Evolutionary conservation across 2,329 filamentous ascomycete species (phyloP), one percentile per base, ranked within the genome.

Genomic region (Verticillium klebahnii): DNA sequence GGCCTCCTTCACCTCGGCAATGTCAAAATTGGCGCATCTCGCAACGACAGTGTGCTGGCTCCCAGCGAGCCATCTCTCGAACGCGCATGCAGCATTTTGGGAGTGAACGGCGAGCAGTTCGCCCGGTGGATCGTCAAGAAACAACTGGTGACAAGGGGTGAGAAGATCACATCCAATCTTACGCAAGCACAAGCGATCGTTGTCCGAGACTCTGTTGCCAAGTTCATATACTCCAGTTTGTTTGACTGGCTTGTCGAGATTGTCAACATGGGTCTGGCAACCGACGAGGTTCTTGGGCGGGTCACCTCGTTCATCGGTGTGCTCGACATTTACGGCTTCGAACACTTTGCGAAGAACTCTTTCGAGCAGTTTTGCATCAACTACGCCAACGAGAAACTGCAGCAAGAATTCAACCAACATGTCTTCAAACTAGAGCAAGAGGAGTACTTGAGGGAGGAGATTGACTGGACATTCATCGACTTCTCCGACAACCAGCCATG

Each of bases 321-420:
- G 57, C 85, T 99, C 66, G 95, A 99, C 91, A 99, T 99, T 69
- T 98, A 98, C 77, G 94, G 94, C 66, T 99, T 99, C 72, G 95
- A 99, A 76, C 95, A 98, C 78, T 99, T 99, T 72, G 94, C 95
- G 65, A 98, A 97, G 82, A 99, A 99, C 80, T 99, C 95, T 0
- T 99, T 99, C 71, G 95, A 99, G 75, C 95, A 99, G 75, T 99
- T 99, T 78, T 99, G 95, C 79, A 99, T 99, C 85, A 99, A 99
- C 78, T 99, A 99, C 72, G 95, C 95, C 77, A 99, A 99, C 77
- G 95, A 99, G 78, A 99, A 99, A 78, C 82, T 99, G 60, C 95
- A 99, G 74, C 95, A 99, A 75, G 94, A 98, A 75, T 99, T 99
- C 82, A 99, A 99, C 78, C 92, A 96, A 74, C 95, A 99, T 72